Conservation (phyloP, 345 rosid species). For the Pelargonium nanum region DNA sequence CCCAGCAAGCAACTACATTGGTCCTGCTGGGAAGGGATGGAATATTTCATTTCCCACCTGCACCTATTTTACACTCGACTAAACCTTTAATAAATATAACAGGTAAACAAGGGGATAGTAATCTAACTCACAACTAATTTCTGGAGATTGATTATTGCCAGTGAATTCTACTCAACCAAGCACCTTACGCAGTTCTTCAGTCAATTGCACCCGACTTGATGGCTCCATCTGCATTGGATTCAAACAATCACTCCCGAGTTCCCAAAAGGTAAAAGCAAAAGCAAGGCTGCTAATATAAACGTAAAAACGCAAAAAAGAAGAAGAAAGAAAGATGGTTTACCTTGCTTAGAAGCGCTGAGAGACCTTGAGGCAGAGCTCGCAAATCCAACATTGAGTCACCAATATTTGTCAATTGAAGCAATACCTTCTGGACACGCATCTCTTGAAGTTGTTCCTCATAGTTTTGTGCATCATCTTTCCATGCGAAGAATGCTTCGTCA, state of each 20-base stretch:
- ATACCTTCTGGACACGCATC: conserved; percentile 63
- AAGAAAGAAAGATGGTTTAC: conserved; percentile 26
- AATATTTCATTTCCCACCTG: too few relatives aligned
- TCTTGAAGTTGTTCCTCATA: conserved; percentile 56
- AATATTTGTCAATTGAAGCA: conserved; percentile 53
- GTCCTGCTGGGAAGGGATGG: too few relatives aligned
- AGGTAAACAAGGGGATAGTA: too few relatives aligned
- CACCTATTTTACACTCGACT: too few relatives aligned
- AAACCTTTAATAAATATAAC: too few relatives aligned
- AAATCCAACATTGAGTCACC: conserved; percentile 58
- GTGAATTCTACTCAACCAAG: conserved; percentile 22
- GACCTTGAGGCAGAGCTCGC: conserved; percentile 81
- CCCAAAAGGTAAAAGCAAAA: background rate
- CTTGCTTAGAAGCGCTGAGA: conserved; percentile 77
- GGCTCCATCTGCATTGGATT: conserved; percentile 69
- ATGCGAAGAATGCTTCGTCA: conserved; percentile 70
- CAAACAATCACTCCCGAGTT: conserved; percentile 13
- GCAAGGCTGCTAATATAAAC: background rate
- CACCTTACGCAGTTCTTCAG: conserved; percentile 48
- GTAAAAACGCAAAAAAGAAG: conserved; percentile 5
- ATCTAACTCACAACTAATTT: too few relatives aligned
- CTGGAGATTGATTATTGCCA: background rate
- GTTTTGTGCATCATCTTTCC: conserved; percentile 57
- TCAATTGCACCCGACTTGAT: conserved; percentile 37
- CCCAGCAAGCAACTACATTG: too few relatives aligned